Conservation (phyloP, 768 basidiomycete genomes). For the Fibroporia radiculosa region DNA sequence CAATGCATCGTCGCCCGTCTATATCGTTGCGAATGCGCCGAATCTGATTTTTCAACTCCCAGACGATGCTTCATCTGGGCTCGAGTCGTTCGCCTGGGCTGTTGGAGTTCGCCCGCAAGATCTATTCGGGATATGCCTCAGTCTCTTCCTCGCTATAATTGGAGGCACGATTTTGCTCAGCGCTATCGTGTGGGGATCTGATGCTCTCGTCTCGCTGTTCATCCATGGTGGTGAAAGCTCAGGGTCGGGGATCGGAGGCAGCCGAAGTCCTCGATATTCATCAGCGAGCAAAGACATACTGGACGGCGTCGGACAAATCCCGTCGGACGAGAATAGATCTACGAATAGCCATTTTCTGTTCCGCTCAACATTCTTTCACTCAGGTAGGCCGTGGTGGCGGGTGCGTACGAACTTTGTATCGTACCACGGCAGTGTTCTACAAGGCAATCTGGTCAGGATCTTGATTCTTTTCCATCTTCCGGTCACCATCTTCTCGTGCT, state of each 20-base stretch:
- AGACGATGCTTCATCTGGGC: constrained; percentile 51
- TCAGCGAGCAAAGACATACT: constrained; percentile 45
- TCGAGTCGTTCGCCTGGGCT: constrained; percentile 77
- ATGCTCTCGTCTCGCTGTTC: constrained; percentile 41
- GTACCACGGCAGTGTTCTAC: constrained; percentile 73
- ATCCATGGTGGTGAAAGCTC: constrained; percentile 19
- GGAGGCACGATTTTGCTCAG: constrained; percentile 67
- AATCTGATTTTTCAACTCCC: constrained; percentile 75
- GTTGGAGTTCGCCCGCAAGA: constrained; percentile 79
- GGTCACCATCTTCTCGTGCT: constrained; percentile 85
- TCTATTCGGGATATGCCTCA: constrained; percentile 74
- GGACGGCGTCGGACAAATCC: constrained; percentile 23
- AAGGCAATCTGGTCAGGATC: constrained; percentile 88
- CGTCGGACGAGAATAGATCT: constrained; percentile 43
- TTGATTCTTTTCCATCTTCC: constrained; percentile 93
- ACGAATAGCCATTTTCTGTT: constrained; percentile 35
- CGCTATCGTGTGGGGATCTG: constrained; percentile 63
- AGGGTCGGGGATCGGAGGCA: constrained; percentile 21
- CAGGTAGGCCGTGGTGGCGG: constrained; percentile 37
- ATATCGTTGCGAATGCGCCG: constrained; percentile 55
- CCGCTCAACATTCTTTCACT: constrained; percentile 29
- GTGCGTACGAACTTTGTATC: constrained; percentile 58
- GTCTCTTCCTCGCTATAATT: constrained; percentile 74
- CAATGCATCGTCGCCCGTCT: constrained; percentile 68
- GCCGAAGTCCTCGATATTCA: constrained; percentile 35